These are phyloP conservation scores for Arthrobotrys sinensis DNA, from an alignment of 2,329 filamentous ascomycete genomes.

Conservation along the genomic window DNA sequence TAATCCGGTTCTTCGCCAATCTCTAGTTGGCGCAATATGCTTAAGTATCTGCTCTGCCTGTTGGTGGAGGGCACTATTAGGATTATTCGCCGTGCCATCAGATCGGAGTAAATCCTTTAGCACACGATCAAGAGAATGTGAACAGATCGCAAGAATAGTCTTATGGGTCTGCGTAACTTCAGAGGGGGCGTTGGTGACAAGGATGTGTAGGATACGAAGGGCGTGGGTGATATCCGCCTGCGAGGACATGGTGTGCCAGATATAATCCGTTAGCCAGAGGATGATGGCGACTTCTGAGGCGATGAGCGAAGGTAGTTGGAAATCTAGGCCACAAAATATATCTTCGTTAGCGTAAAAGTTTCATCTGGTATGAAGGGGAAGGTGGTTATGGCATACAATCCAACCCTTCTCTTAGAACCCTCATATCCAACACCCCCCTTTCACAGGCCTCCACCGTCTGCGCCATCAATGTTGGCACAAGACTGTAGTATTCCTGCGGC, in stretches of 20 bases:
- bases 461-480: slow-evolving; percentile 82
- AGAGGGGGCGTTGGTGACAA: slow-evolving; percentile 79
- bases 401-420: slow-evolving; percentile 80
- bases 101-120: slow-evolving; percentile 62
- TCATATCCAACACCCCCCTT: slow-evolving; percentile 77
- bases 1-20: slow-evolving; percentile 75
- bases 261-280: slow-evolving; percentile 78
- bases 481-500: slow-evolving; percentile 84
- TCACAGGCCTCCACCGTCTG: slow-evolving; percentile 81
- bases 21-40: slow-evolving; percentile 74
- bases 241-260: slow-evolving; percentile 73
- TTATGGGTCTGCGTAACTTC: slow-evolving; percentile 73
- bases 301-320: slow-evolving; percentile 85
- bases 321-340: slow-evolving; percentile 69
- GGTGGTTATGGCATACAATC: slow-evolving; percentile 73
- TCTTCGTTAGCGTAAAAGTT: slow-evolving; percentile 5
- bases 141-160: slow-evolving; percentile 63
- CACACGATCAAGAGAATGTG: slow-evolving; percentile 63
- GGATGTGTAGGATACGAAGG: slow-evolving; percentile 77
- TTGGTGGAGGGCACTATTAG: slow-evolving; percentile 76
- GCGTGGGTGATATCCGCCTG: slow-evolving; percentile 78
- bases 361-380: slow-evolving; percentile 9
- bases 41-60: slow-evolving; percentile 79
- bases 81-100: slow-evolving; percentile 62
- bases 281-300: slow-evolving; percentile 83